A percentile compares a stretch with the other conserved stretches of the same genome.
phyloP scores from a whole-genome alignment of 1,284 basidiomycete species.

The Thelephora terrestris region DNA sequence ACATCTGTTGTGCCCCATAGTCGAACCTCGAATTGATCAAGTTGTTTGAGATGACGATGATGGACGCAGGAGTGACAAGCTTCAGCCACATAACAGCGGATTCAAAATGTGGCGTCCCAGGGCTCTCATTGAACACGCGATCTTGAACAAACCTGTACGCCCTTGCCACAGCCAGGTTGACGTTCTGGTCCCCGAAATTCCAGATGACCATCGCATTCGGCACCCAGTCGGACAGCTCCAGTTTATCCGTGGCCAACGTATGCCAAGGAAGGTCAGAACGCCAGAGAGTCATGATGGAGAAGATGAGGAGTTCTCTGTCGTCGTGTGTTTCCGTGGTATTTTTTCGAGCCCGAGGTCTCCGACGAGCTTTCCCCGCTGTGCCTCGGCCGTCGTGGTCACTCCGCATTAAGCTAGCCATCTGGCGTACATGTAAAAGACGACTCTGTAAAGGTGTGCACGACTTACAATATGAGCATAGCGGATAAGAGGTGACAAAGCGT shows the following conservation, averaged over 20 bases:
- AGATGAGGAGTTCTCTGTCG: constrained; percentile 56
- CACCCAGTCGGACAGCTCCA: constrained; percentile 36
- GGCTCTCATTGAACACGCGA: constrained; percentile 32
- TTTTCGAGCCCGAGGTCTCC: constrained; percentile 50
- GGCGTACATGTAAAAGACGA: neutral
- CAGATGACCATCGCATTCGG: constrained; percentile 41
- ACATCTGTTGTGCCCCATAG: constrained; percentile 51
- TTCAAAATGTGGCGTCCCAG: constrained; percentile 26
- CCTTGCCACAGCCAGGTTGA: constrained; percentile 48
- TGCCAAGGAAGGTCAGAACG: constrained; percentile 47
- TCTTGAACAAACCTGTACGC: constrained; percentile 40
- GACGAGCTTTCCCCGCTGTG: constrained; percentile 39
- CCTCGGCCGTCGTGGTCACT: constrained; percentile 51
- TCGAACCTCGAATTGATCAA: constrained; percentile 50
- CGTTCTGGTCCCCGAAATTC: constrained; percentile 47
- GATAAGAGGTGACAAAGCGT: constrained; percentile 36
- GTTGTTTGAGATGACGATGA: constrained; percentile 47
- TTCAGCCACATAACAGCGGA: constrained; percentile 26
- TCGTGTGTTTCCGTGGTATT: constrained; percentile 45
- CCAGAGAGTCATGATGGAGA: constrained; percentile 58
- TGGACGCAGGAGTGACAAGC: constrained; percentile 30
- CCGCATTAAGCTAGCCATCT: constrained; percentile 33
- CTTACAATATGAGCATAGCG: constrained; percentile 47
- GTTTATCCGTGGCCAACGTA: constrained; percentile 22
- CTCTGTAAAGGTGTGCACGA: neutral